Base-by-base conservation (phyloP, 305 asterid genomes). In the Fraxinus greggii region DNA sequence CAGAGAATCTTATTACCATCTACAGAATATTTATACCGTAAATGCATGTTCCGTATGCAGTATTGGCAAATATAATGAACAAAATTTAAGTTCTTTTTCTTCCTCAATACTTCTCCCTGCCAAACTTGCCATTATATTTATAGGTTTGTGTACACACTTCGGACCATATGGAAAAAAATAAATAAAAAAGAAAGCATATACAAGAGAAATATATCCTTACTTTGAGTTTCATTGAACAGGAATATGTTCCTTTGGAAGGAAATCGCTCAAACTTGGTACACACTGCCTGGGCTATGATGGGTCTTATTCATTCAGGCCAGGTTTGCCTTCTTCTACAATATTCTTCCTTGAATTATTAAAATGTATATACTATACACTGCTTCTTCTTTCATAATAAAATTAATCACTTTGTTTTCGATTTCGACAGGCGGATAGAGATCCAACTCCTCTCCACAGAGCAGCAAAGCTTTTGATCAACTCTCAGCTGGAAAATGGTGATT, bases 221-320 rank as follows among this genome's bases (percentile, higher is more conserved):
- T 31, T 2, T 67, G 4, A 67, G 75, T 70, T 65, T 74, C 19
- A 61, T 7, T n/a, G 75, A 86, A 84, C 74, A 96, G 99, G 91
- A 85, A 84, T 94, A 93, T 13, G 84, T 92, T 21, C 93, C 91
- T 19, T 85, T 96, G 0, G 97, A 96, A 89, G 91, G 84, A 76
- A 88, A 86, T 10, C 88, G 89, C 31, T 94, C 99, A 2, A 96
- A 94, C 82, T 88, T 93, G 85, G 98, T 96, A 42, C 98, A 96
- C 28, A 94, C 98, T 19, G 86, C 97, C 0, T 96, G 98, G 99
- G 98, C 98, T 15, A 36, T 92, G 92, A 93, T 94, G 98, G 99
- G 97, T 7, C 86, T 96, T 54, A 91, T 94, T 80, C 92, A 91
- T 83, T 89, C 98, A 0, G 95, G 96, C 80, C 98, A 96, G 92